Evolutionary conservation across 1,284 basidiomycete genomes (phyloP), one percentile per base, ranked within the genome.

Genomic region (Peniophora sp.): DNA sequence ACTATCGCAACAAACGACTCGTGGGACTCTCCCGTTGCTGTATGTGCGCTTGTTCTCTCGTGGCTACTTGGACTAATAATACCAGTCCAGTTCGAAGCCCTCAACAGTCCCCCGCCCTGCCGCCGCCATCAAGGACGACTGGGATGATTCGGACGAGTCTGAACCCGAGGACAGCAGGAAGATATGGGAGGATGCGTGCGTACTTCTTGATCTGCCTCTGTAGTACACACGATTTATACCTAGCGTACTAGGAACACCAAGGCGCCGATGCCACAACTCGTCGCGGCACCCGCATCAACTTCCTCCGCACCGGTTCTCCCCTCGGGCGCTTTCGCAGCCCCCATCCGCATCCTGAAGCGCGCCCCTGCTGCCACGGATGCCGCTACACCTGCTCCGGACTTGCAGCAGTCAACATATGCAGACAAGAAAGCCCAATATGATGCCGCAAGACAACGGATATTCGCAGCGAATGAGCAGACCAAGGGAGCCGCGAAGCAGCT

Each of bases 181-280:
- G 44, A 55, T 77, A 35, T 76, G 74, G 74, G 68, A 72, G 51
- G 64, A 69, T 54, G 74, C 75, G 74, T 76, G 57, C 65, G 73
- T 67, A 23, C n/a, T 18, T 17, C 47, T 20, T 8, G 6, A 6
- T 44, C 39, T 35, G 18, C 32, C 32, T 41, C 32, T 22, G n/a
- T 17, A 15, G 47, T 14, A 6, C 12, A 11, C 46, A 22, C 23
- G 9, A 9, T 39, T 47, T 20, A 8, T 24, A 27, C 24, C 10
- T 32, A 37, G 35, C 14, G 8, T 17, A 43, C 47, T 18, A 76
- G 75, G 48, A 76, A 77, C 54, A 62, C 58, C 35, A 62, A 68
- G 46, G 59, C 61, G 0, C 75, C 75, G 8, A 76, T 76, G 75
- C 75, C 74, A 3, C 62, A 75, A 45, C 60, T 76, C 45, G 58